Evolutionary conservation across 169 alveolate species (phyloP).

Genomic region (Babesia sp.): DNA sequence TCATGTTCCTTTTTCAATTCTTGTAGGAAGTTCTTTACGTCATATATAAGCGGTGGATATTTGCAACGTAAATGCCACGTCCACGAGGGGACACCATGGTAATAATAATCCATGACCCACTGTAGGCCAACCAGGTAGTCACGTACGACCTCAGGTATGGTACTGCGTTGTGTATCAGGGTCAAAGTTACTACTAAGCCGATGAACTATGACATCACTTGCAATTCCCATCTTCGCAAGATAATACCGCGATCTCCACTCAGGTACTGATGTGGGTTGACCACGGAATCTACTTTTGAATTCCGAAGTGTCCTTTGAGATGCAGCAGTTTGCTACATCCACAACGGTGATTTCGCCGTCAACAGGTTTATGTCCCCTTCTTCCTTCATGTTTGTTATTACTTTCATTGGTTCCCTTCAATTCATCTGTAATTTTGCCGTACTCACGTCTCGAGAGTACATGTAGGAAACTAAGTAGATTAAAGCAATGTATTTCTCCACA

Average conservation of each 20-base stretch:
- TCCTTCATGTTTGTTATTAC: not conserved
- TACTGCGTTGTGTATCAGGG: conserved; percentile 72
- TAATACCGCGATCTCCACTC: conserved; percentile 67
- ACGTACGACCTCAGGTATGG: conserved; percentile 80
- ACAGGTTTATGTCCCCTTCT: not conserved
- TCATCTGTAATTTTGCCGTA: conserved; percentile 12
- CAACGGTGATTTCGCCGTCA: conserved; percentile 27
- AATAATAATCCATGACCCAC: conserved; percentile 93
- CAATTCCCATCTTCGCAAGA: conserved; percentile 73
- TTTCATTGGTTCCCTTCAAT: conserved; percentile 17
- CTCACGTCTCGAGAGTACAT: conserved; percentile 30
- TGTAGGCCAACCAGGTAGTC: conserved; percentile 93
- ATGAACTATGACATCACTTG: conserved; percentile 79
- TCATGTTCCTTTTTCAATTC: not conserved
- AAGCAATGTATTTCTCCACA: conserved; percentile 64
- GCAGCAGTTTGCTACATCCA: conserved; percentile 47
- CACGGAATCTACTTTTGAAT: conserved; percentile 56
- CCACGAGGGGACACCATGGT: conserved; percentile 94
- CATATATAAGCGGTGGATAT: conserved; percentile 89
- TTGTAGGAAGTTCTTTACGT: conserved; percentile 34
- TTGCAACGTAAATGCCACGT: conserved; percentile 93
- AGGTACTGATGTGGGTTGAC: conserved; percentile 48
- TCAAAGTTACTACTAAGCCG: conserved; percentile 70
- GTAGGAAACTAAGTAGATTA: conserved; percentile 38
- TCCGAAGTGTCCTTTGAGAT: conserved; percentile 64